Conservation (phyloP, 306 rosid genomes). For the Astragalus glycyphyllos region DNA sequence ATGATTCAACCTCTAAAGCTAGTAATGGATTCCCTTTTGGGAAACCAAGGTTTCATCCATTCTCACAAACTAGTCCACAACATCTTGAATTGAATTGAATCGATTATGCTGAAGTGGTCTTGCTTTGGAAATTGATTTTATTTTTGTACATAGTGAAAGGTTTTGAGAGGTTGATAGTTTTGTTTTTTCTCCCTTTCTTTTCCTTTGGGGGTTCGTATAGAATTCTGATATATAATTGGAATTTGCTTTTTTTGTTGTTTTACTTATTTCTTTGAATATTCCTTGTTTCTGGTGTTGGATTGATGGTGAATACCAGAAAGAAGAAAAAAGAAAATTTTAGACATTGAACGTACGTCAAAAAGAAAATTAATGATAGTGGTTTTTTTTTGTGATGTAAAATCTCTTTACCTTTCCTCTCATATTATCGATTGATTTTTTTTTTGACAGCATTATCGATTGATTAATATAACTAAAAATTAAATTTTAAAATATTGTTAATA, state of each 20-base stretch:
- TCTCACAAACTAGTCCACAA: slow-evolving; percentile 50
- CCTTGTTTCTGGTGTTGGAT: slow-evolving; percentile 39
- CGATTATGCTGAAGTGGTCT: not conserved
- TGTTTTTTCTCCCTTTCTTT: not conserved
- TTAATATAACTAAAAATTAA: too few species aligned
- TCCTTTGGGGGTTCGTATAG: slow-evolving; percentile 15
- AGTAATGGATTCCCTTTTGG: slow-evolving; percentile 51
- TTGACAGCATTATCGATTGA: too few species aligned
- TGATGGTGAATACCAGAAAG: slow-evolving; percentile 24
- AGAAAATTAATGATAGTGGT: slow-evolving; percentile 28
- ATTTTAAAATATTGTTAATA: too few species aligned
- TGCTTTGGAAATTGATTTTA: slow-evolving; percentile 35
- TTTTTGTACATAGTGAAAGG: slow-evolving; percentile 50
- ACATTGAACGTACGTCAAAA: slow-evolving; percentile 15
- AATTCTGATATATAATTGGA: slow-evolving; percentile 41
- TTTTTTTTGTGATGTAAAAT: slow-evolving; percentile 16
- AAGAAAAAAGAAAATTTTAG: slow-evolving; percentile 22
- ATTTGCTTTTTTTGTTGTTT: slow-evolving; percentile 35
- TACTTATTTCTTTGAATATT: slow-evolving; percentile 31
- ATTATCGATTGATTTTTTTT: too few species aligned
- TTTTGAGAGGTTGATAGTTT: slow-evolving; percentile 21
- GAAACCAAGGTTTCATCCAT: slow-evolving; percentile 58
- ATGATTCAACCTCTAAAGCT: slow-evolving; percentile 39
- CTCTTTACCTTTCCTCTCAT: too few species aligned
- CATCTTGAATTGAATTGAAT: slow-evolving; percentile 47